Evolutionary conservation across 2,329 filamentous ascomycete species (phyloP).

Genomic region (Stachybotrys echinatus): DNA sequence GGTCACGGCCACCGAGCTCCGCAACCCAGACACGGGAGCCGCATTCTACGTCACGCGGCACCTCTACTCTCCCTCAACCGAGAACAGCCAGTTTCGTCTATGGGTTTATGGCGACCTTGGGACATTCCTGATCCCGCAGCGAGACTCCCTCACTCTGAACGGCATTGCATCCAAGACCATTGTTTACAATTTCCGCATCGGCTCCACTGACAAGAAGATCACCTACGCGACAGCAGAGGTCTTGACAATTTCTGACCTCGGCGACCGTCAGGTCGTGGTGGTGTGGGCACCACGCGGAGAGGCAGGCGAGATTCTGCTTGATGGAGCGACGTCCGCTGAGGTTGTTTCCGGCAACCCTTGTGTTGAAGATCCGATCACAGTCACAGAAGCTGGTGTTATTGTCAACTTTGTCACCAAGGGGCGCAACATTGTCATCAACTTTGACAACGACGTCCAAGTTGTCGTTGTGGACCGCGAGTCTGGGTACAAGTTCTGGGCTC

Average conservation of each 20-base stretch:
- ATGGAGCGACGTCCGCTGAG: neutral
- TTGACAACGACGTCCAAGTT: neutral
- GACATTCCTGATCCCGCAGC: neutral
- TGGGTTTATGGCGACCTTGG: neutral
- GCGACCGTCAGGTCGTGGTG: neutral
- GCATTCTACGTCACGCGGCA: neutral
- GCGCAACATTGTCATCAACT: neutral
- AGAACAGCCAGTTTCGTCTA: neutral
- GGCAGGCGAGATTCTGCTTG: neutral
- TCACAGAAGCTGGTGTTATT: neutral
- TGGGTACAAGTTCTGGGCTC: neutral
- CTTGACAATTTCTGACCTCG: neutral
- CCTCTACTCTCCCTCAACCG: neutral
- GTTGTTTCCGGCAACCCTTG: neutral
- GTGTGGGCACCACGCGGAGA: neutral
- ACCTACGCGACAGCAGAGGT: neutral
- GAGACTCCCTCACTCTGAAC: neutral
- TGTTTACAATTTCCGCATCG: neutral
- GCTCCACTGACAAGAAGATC: neutral
- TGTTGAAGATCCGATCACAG: no score
- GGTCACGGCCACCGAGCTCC: neutral
- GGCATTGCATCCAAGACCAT: neutral
- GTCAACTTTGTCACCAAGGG: neutral
- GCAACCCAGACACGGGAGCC: neutral
- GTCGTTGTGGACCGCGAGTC: neutral